phyloP scores from a whole-genome alignment of 768 basidiomycete genomes.

The Termitomyces titanicus region DNA sequence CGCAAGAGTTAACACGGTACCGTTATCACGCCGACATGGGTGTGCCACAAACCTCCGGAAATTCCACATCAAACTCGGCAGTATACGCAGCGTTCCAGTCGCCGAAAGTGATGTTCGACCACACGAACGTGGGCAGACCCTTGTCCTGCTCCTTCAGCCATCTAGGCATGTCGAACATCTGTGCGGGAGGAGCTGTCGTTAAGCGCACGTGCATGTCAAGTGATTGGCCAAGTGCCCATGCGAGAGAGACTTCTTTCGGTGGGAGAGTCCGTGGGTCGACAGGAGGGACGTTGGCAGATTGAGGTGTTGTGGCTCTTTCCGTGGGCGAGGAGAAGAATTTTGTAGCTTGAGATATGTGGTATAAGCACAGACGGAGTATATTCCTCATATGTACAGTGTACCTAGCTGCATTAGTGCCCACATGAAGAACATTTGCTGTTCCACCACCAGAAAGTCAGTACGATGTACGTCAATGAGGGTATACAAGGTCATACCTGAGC shows the following conservation, averaged over 20 bases:
- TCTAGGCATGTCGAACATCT: constrained; percentile 50
- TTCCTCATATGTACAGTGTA: constrained; percentile 17
- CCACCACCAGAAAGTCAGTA: not conserved
- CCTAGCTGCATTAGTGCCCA: constrained; percentile 67
- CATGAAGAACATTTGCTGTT: constrained; percentile 65
- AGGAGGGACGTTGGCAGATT: constrained; percentile 20
- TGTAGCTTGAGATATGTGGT: constrained; percentile 16
- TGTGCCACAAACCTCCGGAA: constrained; percentile 56
- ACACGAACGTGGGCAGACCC: constrained; percentile 63
- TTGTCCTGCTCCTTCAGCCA: constrained; percentile 46
- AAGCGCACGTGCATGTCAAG: constrained; percentile 74
- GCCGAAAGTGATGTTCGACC: constrained; percentile 77
- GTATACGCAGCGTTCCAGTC: constrained; percentile 64
- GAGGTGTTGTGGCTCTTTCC: not conserved
- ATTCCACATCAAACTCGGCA: constrained; percentile 53
- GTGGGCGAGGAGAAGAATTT: constrained; percentile 21
- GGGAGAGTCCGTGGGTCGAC: constrained; percentile 48
- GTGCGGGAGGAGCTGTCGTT: constrained; percentile 59
- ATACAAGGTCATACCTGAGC: constrained; percentile 20
- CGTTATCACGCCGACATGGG: not conserved
- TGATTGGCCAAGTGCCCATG: constrained; percentile 58
- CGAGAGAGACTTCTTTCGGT: constrained; percentile 49
- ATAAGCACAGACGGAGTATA: not conserved
- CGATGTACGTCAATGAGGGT: not conserved
- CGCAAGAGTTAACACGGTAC: not conserved